phyloP scores from a whole-genome alignment of 148 eudicot genomes.

The Chenopodium album region DNA sequence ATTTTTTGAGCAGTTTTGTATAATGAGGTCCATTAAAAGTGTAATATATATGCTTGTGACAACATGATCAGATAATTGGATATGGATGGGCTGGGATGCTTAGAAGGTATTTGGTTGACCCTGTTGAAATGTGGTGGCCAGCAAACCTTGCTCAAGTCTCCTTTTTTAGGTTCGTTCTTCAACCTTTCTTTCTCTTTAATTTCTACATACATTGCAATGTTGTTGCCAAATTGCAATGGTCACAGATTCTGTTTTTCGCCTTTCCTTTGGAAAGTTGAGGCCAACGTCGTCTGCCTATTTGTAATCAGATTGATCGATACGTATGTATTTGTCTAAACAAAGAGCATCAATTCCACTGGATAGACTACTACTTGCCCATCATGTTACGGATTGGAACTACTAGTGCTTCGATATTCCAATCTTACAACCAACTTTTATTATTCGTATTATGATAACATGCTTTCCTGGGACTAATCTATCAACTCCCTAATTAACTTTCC shows the following conservation, averaged over 20 bases:
- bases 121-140: constrained; percentile 99
- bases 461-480: neutral
- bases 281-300: neutral
- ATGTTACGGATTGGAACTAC: neutral
- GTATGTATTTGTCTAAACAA: neutral
- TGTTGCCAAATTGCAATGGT: constrained; percentile 3
- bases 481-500: neutral
- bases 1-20: neutral
- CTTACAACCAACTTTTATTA: neutral
- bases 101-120: constrained; percentile 91
- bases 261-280: neutral
- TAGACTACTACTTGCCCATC: neutral
- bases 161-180: constrained; percentile 63
- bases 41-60: neutral
- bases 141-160: constrained; percentile 95
- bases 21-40: neutral
- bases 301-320: neutral
- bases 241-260: constrained; percentile 3
- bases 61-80: constrained; percentile 58
- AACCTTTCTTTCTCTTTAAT: neutral
- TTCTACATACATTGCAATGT: neutral
- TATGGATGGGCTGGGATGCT: constrained; percentile 99
- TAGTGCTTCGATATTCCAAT: neutral
- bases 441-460: neutral
- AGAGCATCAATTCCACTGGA: neutral